Conservation (phyloP, 805 yeast species). For the Helenozyma rhizophorensis region DNA sequence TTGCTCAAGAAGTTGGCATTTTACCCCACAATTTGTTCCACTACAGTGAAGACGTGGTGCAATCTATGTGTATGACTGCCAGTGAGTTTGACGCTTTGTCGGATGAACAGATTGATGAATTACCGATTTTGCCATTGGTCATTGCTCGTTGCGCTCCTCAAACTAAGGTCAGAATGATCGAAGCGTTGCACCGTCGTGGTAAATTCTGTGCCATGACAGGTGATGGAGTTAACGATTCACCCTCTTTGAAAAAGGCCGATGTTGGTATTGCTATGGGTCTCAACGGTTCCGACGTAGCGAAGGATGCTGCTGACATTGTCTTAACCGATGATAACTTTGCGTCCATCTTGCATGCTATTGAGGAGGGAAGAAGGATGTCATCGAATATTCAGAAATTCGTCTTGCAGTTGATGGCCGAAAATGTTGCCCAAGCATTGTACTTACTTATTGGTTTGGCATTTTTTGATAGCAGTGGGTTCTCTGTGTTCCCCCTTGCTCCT, state of each 20-base stretch:
- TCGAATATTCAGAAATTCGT: slow-evolving; percentile 76
- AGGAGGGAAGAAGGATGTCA: slow-evolving; percentile 78
- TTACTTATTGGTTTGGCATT: slow-evolving; percentile 44
- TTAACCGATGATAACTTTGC: slow-evolving; percentile 71
- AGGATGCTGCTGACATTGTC: slow-evolving; percentile 75
- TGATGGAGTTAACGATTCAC: slow-evolving; percentile 81
- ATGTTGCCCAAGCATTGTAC: slow-evolving; percentile 66
- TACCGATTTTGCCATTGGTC: slow-evolving; percentile 37
- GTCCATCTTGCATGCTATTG: slow-evolving; percentile 71
- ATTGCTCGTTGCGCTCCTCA: slow-evolving; percentile 40
- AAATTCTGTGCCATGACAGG: slow-evolving; percentile 41
- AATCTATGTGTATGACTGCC: slow-evolving; percentile 36
- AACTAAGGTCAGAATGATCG: slow-evolving; percentile 39
- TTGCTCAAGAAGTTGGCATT: slow-evolving; percentile 79
- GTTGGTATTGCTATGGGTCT: slow-evolving; percentile 82
- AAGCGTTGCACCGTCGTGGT: slow-evolving; percentile 34
- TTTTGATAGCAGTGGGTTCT: slow-evolving; percentile 27
- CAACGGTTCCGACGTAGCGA: slow-evolving; percentile 81
- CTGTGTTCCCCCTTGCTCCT: slow-evolving; percentile 45
- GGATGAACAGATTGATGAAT: slow-evolving; percentile 29
- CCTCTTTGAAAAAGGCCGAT: slow-evolving; percentile 70
- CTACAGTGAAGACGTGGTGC: slow-evolving; percentile 30
- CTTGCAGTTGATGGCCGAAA: slow-evolving; percentile 65
- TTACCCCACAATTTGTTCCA: slow-evolving; percentile 47
- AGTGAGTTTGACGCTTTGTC: slow-evolving; percentile 29